Evolutionary conservation across 768 basidiomycete species (phyloP).

Genomic region (Russula sp.): DNA sequence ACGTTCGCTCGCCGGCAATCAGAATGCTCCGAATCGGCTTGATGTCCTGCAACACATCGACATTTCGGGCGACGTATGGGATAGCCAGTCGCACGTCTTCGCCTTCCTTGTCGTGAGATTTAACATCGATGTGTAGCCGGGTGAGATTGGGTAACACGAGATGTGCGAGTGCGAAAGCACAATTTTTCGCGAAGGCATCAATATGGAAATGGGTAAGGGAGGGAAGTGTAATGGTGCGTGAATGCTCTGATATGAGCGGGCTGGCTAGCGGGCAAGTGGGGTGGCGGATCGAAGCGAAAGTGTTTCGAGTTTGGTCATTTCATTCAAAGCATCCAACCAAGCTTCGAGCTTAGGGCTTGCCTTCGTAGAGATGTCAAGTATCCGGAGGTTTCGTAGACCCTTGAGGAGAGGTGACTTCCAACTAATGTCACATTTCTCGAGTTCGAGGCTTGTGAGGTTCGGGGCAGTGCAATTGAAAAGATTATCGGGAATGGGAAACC

Average conservation of each 20-base stretch:
- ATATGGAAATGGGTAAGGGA: neutral
- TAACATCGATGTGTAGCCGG: neutral
- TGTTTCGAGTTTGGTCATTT: conserved; percentile 11
- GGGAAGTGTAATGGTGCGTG: conserved; percentile 7
- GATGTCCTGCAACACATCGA: conserved; percentile 4
- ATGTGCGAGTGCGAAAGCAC: conserved; percentile 5
- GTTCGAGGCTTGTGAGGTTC: neutral
- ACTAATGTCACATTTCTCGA: neutral
- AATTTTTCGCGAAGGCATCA: neutral
- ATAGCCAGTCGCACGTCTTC: neutral
- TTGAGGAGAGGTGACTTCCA: conserved; percentile 17
- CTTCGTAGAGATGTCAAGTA: neutral
- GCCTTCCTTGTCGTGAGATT: neutral
- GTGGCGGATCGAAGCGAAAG: conserved; percentile 13
- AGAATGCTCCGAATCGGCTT: conserved; percentile 6
- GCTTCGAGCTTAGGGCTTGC: conserved; percentile 1
- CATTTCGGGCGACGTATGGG: conserved; percentile 1
- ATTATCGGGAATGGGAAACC: neutral
- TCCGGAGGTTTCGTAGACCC: conserved; percentile 8
- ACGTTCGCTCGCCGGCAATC: neutral
- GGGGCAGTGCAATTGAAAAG: neutral
- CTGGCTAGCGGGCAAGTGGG: neutral
- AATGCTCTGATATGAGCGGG: neutral
- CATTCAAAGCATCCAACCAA: conserved; percentile 23
- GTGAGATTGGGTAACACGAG: conserved; percentile 15